These are phyloP conservation scores for Platanthera guangdongensis DNA, from an alignment of 106 monocot species.

Conservation along the genomic window DNA sequence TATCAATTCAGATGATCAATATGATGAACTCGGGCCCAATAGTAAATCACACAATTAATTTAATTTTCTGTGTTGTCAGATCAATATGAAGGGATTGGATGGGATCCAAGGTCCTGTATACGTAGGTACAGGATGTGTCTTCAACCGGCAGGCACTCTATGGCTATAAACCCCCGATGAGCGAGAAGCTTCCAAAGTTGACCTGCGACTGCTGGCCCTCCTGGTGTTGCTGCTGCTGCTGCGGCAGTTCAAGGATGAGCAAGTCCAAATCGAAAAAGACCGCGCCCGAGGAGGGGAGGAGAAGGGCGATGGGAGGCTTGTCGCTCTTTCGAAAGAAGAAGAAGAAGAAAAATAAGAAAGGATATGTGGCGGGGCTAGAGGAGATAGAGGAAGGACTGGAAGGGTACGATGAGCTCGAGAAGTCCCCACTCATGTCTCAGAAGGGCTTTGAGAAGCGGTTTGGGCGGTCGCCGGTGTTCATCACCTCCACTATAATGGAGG, in stretches of 20 bases:
- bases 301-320: slow-evolving; percentile 10
- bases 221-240: slow-evolving; percentile 81
- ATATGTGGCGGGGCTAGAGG: slow-evolving; percentile 36
- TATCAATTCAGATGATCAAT: too few species aligned
- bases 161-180: slow-evolving; percentile 73
- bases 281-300: not conserved
- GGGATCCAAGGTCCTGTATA: slow-evolving; percentile 94
- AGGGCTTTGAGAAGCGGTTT: slow-evolving; percentile 90
- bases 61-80: slow-evolving; percentile 24
- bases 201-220: slow-evolving; percentile 93
- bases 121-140: slow-evolving; percentile 81
- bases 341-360: slow-evolving; percentile 26
- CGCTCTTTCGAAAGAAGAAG: slow-evolving; percentile 30
- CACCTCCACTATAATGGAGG: slow-evolving; percentile 77
- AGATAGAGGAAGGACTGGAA: slow-evolving; percentile 91
- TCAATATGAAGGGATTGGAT: slow-evolving; percentile 89
- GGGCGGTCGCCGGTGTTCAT: slow-evolving; percentile 97
- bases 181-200: slow-evolving; percentile 74
- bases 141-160: slow-evolving; percentile 83
- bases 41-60: too few species aligned
- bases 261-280: slow-evolving; percentile 19
- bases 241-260: slow-evolving; percentile 28
- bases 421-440: slow-evolving; percentile 90
- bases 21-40: not conserved
- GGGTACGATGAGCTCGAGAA: slow-evolving; percentile 85